phyloP scores from a whole-genome alignment of 164 flowering plant genomes.

The Chimonanthus salicifolius region DNA sequence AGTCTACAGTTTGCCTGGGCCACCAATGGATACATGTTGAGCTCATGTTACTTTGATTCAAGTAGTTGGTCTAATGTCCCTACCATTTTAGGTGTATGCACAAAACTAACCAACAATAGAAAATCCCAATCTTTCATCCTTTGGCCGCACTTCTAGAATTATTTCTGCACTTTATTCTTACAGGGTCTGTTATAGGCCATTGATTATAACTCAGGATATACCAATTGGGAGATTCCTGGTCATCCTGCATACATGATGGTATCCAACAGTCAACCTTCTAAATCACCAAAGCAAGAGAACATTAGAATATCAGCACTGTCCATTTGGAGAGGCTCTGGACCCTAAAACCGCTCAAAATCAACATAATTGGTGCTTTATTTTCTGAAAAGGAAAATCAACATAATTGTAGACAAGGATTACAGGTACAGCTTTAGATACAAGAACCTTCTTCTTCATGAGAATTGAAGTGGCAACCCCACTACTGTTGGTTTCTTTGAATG shows the following conservation, averaged over 20 bases:
- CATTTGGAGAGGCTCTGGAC: neutral
- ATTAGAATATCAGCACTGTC: neutral
- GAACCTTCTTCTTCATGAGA: conserved; percentile 37
- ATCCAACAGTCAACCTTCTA: neutral
- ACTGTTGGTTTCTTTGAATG: conserved; percentile 24
- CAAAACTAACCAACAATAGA: too few species aligned
- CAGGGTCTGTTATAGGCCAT: too few species aligned
- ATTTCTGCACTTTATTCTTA: too few species aligned
- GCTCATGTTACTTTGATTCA: too few species aligned
- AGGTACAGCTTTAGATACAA: neutral
- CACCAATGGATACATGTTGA: neutral
- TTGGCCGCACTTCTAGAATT: too few species aligned
- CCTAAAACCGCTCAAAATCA: neutral
- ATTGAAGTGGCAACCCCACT: conserved; percentile 12
- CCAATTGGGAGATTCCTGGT: too few species aligned
- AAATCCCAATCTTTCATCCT: too few species aligned
- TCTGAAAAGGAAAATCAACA: neutral
- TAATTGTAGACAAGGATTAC: neutral
- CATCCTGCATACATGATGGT: too few species aligned
- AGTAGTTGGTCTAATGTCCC: neutral
- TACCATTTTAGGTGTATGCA: neutral
- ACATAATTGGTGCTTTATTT: neutral
- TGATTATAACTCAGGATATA: too few species aligned
- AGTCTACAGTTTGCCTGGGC: neutral
- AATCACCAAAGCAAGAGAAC: neutral